These are phyloP conservation scores for Trypanosoma brucei DNA, from an alignment of 208 protist genomes.

Conservation along the genomic window DNA sequence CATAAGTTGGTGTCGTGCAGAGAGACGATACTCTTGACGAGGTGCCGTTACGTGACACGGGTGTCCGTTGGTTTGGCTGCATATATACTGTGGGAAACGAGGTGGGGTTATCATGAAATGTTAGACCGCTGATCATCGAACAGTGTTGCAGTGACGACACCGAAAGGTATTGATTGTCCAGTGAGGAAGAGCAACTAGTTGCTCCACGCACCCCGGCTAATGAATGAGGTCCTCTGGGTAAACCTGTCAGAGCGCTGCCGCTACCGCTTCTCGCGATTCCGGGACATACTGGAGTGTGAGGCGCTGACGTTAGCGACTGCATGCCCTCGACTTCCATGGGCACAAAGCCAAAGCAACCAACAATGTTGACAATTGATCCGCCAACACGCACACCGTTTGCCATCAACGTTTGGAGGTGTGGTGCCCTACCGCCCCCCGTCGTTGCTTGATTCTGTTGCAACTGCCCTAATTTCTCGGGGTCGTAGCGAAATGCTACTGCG, in stretches of 20 bases:
- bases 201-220: no score
- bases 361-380: slow-evolving; percentile 76
- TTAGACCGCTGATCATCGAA: no score
- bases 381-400: slow-evolving; percentile 62
- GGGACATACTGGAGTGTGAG: neutral
- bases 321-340: slow-evolving; percentile 69
- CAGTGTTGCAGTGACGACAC: no score
- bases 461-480: slow-evolving; percentile 31
- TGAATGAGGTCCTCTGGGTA: no score
- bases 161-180: no score
- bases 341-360: slow-evolving; percentile 82
- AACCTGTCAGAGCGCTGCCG: neutral
- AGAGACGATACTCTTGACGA: no score
- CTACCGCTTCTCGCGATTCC: neutral
- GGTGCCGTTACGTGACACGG: no score
- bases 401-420: slow-evolving; percentile 26
- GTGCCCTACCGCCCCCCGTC: neutral
- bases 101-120: no score
- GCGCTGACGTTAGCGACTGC: slow-evolving; percentile 2
- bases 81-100: no score
- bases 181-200: no score
- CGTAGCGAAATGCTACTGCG: slow-evolving; percentile 70
- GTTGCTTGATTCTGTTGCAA: neutral
- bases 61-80: no score
- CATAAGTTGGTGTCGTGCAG: no score